Conservation (phyloP, 768 basidiomycete genomes). For the Leccinum broughii region DNA sequence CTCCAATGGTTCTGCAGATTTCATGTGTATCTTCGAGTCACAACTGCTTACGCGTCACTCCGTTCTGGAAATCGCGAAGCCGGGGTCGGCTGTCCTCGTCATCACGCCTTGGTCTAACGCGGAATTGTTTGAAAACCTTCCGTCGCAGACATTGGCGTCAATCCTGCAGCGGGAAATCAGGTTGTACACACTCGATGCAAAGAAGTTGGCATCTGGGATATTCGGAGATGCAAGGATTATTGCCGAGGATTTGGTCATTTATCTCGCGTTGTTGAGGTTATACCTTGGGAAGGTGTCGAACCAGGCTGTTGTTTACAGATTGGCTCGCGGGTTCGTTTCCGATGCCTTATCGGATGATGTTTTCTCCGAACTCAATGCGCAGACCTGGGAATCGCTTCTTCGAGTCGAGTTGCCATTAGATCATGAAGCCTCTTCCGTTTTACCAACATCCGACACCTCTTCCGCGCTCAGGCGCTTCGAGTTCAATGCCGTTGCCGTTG, state of each 20-base stretch:
- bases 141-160: slow-evolving; percentile 43
- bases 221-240: slow-evolving; percentile 38
- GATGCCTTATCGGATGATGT: slow-evolving; percentile 41
- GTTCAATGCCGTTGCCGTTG: slow-evolving; percentile 73
- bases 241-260: slow-evolving; percentile 58
- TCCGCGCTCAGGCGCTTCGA: slow-evolving; percentile 56
- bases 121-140: slow-evolving; percentile 72
- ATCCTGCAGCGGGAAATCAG: slow-evolving; percentile 52
- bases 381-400: slow-evolving; percentile 66
- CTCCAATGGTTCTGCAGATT: slow-evolving; percentile 56
- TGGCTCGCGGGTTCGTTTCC: slow-evolving; percentile 49
- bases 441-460: slow-evolving; percentile 22
- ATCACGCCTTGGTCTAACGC: slow-evolving; percentile 71
- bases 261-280: slow-evolving; percentile 82
- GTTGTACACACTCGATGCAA: slow-evolving; percentile 61
- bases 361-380: slow-evolving; percentile 53
- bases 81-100: slow-evolving; percentile 70
- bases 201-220: slow-evolving; percentile 43
- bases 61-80: slow-evolving; percentile 64
- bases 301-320: slow-evolving; percentile 50
- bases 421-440: slow-evolving; percentile 13
- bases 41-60: slow-evolving; percentile 77
- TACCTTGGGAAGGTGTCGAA: slow-evolving; percentile 70
- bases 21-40: slow-evolving; percentile 74
- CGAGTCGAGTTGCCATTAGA: slow-evolving; percentile 48